phyloP scores from a whole-genome alignment of 768 basidiomycete species.

The Suillus discolor region DNA sequence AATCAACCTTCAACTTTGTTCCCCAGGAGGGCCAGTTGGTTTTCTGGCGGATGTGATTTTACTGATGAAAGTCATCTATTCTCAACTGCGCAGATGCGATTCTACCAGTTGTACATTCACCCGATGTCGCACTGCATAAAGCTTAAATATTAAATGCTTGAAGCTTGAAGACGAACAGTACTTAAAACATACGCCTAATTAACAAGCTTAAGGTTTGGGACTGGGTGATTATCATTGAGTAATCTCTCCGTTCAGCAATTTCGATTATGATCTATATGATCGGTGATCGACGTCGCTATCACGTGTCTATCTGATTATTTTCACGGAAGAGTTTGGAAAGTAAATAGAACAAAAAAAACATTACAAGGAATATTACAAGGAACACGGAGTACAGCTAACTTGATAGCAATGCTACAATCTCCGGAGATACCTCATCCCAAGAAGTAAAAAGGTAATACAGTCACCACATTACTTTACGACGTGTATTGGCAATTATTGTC shows the following conservation, averaged over 20 bases:
- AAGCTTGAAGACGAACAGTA: not conserved
- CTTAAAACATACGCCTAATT: no score
- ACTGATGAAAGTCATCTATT: no score
- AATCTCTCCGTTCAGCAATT: no score
- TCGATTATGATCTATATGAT: not conserved
- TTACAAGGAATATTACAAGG: constrained; percentile 1
- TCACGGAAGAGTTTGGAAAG: not conserved
- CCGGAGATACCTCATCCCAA: not conserved
- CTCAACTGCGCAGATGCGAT: no score
- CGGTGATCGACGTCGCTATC: not conserved
- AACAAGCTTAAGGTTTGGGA: no score
- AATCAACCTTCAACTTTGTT: no score
- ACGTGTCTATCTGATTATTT: not conserved
- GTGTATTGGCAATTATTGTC: not conserved
- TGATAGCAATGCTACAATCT: not conserved
- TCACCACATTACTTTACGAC: constrained; percentile 1
- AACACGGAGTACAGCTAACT: not conserved
- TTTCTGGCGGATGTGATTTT: no score
- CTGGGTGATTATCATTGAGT: no score
- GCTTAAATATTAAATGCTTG: no score
- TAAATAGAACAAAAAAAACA: not conserved
- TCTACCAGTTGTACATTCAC: not conserved
- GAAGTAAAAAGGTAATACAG: constrained; percentile 1
- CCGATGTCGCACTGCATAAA: not conserved
- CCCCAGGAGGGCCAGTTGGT: no score